Conservation (phyloP, 106 monocot species). For the Acorus calamus region DNA sequence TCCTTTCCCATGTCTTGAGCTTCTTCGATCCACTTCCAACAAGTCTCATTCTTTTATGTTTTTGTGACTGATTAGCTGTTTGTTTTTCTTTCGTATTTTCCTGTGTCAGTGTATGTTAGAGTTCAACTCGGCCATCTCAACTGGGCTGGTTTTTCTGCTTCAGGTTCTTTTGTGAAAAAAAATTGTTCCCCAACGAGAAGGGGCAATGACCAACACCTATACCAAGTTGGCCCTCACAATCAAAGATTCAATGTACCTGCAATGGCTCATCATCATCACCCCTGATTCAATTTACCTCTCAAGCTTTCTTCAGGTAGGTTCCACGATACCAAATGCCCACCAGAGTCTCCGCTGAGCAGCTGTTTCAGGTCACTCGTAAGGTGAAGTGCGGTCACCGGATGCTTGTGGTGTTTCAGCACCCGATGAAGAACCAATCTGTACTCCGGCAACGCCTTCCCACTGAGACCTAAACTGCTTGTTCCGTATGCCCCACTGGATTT, state of each 20-base stretch:
- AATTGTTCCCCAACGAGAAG: not conserved
- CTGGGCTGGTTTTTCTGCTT: too few species aligned
- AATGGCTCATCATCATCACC: constrained; percentile 11
- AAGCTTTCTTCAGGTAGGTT: constrained; percentile 61
- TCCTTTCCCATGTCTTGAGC: too few species aligned
- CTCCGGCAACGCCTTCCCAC: constrained; percentile 29
- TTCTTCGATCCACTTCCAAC: too few species aligned
- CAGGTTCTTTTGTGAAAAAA: too few species aligned
- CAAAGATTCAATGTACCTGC: not conserved
- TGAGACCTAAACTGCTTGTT: constrained; percentile 20
- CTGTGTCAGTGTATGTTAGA: too few species aligned
- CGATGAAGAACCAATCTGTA: constrained; percentile 63
- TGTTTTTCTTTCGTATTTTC: too few species aligned
- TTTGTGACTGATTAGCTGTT: too few species aligned
- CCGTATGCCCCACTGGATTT: constrained; percentile 13
- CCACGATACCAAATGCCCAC: constrained; percentile 76
- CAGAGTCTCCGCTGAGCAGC: constrained; percentile 67
- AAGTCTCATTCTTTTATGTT: too few species aligned
- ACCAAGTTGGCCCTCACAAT: not conserved
- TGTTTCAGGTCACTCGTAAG: constrained; percentile 70
- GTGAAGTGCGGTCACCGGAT: constrained; percentile 83
- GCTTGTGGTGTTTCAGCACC: constrained; percentile 74
- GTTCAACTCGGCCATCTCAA: too few species aligned
- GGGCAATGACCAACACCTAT: not conserved
- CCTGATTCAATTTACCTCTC: constrained; percentile 23